Evolutionary conservation across 495 filamentous ascomycete genomes (phyloP), one percentile per base, ranked within the genome.

Genomic region (Astrothelium subdiscretum): DNA sequence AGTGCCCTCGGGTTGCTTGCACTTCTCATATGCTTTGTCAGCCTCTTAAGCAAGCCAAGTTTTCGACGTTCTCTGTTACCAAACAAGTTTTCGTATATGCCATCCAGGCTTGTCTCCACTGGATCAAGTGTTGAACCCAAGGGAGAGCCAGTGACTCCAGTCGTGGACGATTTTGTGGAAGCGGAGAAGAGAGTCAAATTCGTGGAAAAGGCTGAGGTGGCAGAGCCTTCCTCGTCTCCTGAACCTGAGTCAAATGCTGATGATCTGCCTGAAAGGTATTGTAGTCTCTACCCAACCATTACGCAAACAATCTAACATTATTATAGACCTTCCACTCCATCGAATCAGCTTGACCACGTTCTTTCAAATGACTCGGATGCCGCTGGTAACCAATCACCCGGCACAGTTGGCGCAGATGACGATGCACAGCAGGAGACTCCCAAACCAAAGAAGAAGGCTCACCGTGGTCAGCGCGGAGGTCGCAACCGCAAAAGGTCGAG

Each of bases 391-490:
- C 48, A 54, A 26, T 54, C 48, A 29, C 24, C 48, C 5, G 48
- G 22, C 2, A 38, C 58, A 32, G 40, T 51, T n/a, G 51, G 51
- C 32, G 72, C 73, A 24, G 74, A 79, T 12, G 48, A 54, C 48
- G 24, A 24, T 15, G 10, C 5, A 10, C 48, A 54, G 24, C 48
- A 54, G 48, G 72, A 78, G n/a, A 73, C 78, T 20, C 79, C 80
- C 54, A 83, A 86, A 32, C 62, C 52, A 26, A 91, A 92, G 76
- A 94, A 91, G 75, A 94, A 91, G 70, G 80, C 80, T 1, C 87
- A 87, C 57, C 83, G 94, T 64, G 94, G 94, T 15, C 83, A 85
- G 40, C 83, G 94, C 52, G 94, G 91, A 42, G 92, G 92, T 13
- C 80, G 82, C 52, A 84, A 85, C 20, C 48, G 62, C 87, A 90